A percentile compares a stretch with the other conserved stretches of the same genome.
phyloP scores from a whole-genome alignment of 495 filamentous ascomycete genomes.

The Penicillium taxi region DNA sequence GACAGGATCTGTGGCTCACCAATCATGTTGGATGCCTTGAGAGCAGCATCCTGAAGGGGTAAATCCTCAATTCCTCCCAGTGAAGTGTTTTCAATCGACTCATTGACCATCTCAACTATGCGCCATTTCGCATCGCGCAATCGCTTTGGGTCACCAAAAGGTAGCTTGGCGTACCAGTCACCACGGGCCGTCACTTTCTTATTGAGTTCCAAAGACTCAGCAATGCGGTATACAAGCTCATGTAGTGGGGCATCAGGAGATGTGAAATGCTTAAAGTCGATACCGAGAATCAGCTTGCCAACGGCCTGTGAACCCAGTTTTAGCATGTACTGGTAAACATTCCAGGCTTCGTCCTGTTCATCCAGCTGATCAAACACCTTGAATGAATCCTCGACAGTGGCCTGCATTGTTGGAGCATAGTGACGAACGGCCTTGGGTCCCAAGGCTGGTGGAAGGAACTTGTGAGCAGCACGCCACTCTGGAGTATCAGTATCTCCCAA shows the following conservation, averaged over 20 bases:
- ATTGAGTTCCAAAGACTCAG: conserved; percentile 34
- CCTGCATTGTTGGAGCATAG: conserved; percentile 46
- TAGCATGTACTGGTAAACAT: conserved; percentile 51
- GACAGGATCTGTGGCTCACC: not conserved
- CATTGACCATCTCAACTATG: conserved; percentile 23
- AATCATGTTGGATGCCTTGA: conserved; percentile 26
- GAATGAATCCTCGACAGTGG: conserved; percentile 33
- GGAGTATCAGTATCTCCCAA: conserved; percentile 41
- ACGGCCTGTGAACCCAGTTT: conserved; percentile 47
- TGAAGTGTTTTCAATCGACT: conserved; percentile 24
- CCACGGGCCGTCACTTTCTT: conserved; percentile 40
- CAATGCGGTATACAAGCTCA: conserved; percentile 31
- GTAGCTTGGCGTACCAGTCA: conserved; percentile 43
- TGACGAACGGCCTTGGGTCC: conserved; percentile 47
- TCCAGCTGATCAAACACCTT: conserved; percentile 46
- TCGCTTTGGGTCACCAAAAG: conserved; percentile 41
- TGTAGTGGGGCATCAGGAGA: conserved; percentile 29
- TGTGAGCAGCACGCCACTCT: conserved; percentile 40
- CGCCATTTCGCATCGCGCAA: conserved; percentile 18
- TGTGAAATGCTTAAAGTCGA: conserved; percentile 46
- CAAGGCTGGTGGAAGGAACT: conserved; percentile 47
- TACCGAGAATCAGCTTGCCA: conserved; percentile 39
- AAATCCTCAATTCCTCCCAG: conserved; percentile 28
- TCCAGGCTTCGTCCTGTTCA: conserved; percentile 38
- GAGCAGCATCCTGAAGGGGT: conserved; percentile 41